These are phyloP conservation scores for Fusarium sp. DNA, from an alignment of 2,329 filamentous ascomycete genomes.

Conservation along the genomic window DNA sequence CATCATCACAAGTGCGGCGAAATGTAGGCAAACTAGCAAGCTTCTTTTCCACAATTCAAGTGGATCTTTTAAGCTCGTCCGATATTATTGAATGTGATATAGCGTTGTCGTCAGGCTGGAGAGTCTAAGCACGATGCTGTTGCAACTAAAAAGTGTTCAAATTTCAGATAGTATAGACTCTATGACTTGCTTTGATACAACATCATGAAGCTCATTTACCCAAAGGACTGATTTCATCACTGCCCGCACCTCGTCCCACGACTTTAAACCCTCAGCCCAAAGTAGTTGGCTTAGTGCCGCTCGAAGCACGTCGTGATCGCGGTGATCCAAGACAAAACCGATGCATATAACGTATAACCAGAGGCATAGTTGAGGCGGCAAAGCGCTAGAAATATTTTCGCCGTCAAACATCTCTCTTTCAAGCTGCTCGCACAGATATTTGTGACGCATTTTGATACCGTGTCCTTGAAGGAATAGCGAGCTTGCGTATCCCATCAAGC, in stretches of 20 bases:
- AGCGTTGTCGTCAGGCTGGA: no score
- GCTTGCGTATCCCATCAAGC: background rate
- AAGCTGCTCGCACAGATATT: background rate
- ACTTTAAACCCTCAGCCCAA: background rate
- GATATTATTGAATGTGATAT: no score
- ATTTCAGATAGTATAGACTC: background rate
- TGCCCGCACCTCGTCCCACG: background rate
- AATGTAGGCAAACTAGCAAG: no score
- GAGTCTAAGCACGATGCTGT: no score
- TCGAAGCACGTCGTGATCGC: no score
- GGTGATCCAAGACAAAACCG: background rate
- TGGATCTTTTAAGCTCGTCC: no score
- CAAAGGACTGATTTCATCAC: background rate
- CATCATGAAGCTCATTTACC: background rate
- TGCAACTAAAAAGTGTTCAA: no score
- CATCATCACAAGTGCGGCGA: no score
- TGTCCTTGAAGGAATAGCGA: background rate
- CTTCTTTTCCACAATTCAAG: no score
- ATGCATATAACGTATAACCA: background rate
- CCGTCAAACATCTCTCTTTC: background rate
- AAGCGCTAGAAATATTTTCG: background rate
- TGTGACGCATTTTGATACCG: background rate
- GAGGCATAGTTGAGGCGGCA: background rate
- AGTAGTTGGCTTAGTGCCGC: no score
- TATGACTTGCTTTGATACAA: background rate